A percentile compares a stretch with the other conserved stretches of the same genome.
Evolutionary conservation across 2,329 filamentous ascomycete species (phyloP).

Genomic region (Fusarium caatingaense): DNA sequence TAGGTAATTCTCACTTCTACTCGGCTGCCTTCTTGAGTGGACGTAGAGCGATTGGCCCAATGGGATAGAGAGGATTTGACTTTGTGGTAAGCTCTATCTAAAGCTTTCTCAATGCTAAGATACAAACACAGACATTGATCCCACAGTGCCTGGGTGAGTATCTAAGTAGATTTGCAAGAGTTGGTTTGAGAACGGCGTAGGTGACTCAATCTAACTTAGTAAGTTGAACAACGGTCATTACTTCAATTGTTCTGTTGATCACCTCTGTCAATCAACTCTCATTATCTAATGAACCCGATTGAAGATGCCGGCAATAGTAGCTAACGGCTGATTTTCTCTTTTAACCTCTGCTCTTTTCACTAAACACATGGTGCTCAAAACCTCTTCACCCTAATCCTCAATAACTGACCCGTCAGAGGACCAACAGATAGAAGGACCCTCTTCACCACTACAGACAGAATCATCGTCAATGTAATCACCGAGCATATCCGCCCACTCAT

Average conservation of each 20-base stretch:
- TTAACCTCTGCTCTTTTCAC: background rate
- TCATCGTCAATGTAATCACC: background rate
- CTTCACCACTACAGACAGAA: background rate
- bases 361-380: background rate
- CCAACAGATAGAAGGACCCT: background rate
- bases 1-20: background rate
- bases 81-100: no score
- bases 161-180: background rate
- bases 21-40: slow-evolving; percentile 32
- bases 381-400: background rate
- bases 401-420: background rate
- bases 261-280: background rate
- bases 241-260: background rate
- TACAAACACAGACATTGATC: background rate
- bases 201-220: background rate
- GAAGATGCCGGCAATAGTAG: background rate
- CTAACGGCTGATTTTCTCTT: background rate
- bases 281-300: background rate
- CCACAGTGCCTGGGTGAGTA: background rate
- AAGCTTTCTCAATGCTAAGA: background rate
- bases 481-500: slow-evolving; percentile 1
- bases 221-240: background rate
- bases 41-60: slow-evolving; percentile 15
- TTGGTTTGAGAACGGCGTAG: background rate
- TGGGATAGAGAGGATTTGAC: slow-evolving; percentile 3